Base-by-base conservation (phyloP, 2,329 filamentous ascomycete genomes). In the Fusarium metavorans region DNA sequence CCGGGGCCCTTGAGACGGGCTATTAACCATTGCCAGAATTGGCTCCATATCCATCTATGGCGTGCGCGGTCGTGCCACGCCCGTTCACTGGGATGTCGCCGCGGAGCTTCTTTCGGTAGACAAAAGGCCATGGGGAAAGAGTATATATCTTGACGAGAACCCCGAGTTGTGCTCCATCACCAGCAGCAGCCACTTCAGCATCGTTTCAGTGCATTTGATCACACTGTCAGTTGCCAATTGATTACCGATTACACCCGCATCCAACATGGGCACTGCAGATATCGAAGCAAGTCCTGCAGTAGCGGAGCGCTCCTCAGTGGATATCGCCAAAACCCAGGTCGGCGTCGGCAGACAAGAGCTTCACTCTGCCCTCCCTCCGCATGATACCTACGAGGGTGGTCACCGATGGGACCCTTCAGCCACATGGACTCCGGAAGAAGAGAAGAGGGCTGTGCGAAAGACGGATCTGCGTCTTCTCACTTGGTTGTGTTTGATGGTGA, bases 371-470 rank as follows among this genome's bases (percentile, higher is more conserved):
- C 41, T 81, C 2, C 77, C 79, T 8, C 80, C 80, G 23, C 80
- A 81, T 32, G 77, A 71, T 11, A 66, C 76, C 16, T 86, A 86
- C 66, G 85, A 86, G 61, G 84, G 84, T 43, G 76, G 77, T 35
- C 85, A 86, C 72, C 81, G 84, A 48, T 86, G 80, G 76, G 84
- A 86, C 66, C 82, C 83, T 0, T 58, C 77, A 13, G 81, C 80
- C 8, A 79, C 78, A 52, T 92, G 91, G 91, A 87, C 87, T 18
- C 80, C 84, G 4, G 84, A 85, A 37, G 91, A 92, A 76, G 91
- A 92, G 81, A 86, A 82, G 71, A 82, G 78, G 14, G 82, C 91
- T 4, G 85, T 92, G 30, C 82, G 88, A 54, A 92, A 90, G 83
- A 86, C 84, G 0, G 86, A 87, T 68, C 34, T 85, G 6, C 81